These are phyloP conservation scores for Geotrichum macrosporum DNA, from an alignment of 1,139 yeast genomes.

Conservation along the genomic window DNA sequence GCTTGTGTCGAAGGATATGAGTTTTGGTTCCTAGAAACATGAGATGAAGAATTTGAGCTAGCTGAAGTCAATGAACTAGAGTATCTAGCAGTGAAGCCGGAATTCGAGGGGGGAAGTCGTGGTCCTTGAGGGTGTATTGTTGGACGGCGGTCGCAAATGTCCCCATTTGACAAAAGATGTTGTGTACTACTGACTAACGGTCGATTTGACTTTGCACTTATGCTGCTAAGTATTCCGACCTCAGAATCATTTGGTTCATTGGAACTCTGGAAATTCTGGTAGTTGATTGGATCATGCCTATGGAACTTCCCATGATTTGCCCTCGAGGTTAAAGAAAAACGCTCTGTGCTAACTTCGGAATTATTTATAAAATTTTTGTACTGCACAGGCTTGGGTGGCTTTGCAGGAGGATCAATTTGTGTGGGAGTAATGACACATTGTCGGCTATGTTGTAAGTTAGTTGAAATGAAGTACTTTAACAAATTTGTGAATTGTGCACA, in stretches of 20 bases:
- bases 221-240: not conserved
- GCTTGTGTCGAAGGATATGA: conserved; percentile 1
- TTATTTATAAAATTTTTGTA: conserved; percentile 3
- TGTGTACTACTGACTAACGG: not conserved
- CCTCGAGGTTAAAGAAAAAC: not conserved
- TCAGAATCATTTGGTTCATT: not conserved
- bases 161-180: not conserved
- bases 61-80: conserved; percentile 7
- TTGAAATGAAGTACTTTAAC: too few relatives aligned
- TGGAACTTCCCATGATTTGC: conserved; percentile 1
- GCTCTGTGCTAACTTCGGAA: not conserved
- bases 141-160: conserved; percentile 6
- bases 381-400: conserved; percentile 12
- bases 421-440: not conserved
- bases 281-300: not conserved
- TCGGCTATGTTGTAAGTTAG: too few relatives aligned
- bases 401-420: not conserved
- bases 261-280: not conserved
- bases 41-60: not conserved
- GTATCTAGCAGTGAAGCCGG: conserved; percentile 11
- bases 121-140: conserved; percentile 18
- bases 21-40: not conserved
- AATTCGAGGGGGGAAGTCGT: conserved; percentile 18
- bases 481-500: too few relatives aligned
- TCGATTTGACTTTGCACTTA: not conserved